phyloP scores from a whole-genome alignment of 306 rosid genomes.

The Dryas octopetala region DNA sequence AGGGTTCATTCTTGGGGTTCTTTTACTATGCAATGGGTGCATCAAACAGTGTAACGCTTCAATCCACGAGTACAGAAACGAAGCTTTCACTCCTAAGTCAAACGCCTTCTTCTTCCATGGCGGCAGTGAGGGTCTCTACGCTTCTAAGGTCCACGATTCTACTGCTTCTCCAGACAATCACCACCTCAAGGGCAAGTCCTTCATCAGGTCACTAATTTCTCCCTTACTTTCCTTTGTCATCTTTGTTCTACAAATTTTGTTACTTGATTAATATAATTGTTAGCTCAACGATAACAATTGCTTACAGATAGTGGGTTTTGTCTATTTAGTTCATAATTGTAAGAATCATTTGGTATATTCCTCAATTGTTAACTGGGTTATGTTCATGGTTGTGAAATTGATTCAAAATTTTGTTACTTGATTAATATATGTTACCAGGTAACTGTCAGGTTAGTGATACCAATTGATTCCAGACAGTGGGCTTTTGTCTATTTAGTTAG shows the following conservation, averaged over 20 bases:
- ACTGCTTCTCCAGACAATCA: slow-evolving; percentile 28
- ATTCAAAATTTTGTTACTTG: neutral
- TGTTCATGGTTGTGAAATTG: slow-evolving; percentile 1
- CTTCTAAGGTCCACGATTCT: slow-evolving; percentile 47
- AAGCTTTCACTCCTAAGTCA: slow-evolving; percentile 62
- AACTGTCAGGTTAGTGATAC: too few species aligned
- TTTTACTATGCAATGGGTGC: slow-evolving; percentile 22
- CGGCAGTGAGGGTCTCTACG: slow-evolving; percentile 79
- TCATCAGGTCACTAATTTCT: slow-evolving; percentile 46
- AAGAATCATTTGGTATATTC: neutral
- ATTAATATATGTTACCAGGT: too few species aligned
- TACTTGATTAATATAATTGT: neutral
- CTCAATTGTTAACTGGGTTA: neutral
- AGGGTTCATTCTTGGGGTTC: slow-evolving; percentile 14
- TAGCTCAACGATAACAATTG: neutral
- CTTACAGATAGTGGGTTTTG: neutral
- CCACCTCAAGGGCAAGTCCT: slow-evolving; percentile 59
- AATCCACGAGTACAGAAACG: slow-evolving; percentile 67
- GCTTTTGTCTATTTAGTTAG: neutral
- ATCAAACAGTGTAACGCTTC: slow-evolving; percentile 40
- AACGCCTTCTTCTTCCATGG: slow-evolving; percentile 98
- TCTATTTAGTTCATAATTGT: neutral
- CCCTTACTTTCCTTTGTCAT: neutral
- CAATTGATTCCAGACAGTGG: too few species aligned
- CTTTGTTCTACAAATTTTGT: neutral